phyloP scores from a whole-genome alignment of 805 yeast genomes.

The Candida odintsovae region DNA sequence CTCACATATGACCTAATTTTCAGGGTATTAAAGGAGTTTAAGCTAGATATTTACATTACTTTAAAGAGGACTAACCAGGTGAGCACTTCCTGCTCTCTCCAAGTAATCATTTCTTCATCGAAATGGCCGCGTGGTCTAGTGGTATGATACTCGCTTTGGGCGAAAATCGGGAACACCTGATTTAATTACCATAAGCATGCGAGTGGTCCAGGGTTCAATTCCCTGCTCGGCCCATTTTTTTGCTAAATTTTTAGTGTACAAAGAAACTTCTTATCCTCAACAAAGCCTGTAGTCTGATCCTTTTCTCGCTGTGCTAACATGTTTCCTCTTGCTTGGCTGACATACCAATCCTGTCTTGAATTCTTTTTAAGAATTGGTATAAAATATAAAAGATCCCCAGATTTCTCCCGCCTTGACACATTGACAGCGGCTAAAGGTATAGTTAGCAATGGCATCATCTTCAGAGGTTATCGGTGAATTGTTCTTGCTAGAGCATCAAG shows the following conservation, averaged over 20 bases:
- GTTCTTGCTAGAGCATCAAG: not conserved
- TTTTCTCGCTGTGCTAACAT: no score
- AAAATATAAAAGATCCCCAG: not conserved
- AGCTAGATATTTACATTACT: no score
- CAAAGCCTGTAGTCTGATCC: no score
- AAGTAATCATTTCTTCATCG: no score
- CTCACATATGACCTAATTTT: no score
- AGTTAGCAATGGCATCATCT: not conserved
- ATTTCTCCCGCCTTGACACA: not conserved
- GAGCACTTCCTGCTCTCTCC: no score
- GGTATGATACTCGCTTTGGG: conserved; percentile 31
- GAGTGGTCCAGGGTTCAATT: conserved; percentile 31
- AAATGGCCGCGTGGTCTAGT: conserved; percentile 28
- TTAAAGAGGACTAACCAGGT: no score
- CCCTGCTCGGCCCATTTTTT: conserved; percentile 28
- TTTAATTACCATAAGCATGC: conserved; percentile 19
- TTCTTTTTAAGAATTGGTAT: no score
- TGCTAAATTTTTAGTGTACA: not conserved
- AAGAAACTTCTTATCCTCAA: no score
- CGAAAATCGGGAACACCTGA: conserved; percentile 16
- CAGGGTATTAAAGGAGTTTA: no score
- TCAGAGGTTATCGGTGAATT: not conserved
- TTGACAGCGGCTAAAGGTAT: not conserved
- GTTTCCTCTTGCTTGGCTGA: not conserved
- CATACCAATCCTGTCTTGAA: no score